Base-by-base conservation (phyloP, 139 green algal species). In the Chlamydomonas sp. region DNA sequence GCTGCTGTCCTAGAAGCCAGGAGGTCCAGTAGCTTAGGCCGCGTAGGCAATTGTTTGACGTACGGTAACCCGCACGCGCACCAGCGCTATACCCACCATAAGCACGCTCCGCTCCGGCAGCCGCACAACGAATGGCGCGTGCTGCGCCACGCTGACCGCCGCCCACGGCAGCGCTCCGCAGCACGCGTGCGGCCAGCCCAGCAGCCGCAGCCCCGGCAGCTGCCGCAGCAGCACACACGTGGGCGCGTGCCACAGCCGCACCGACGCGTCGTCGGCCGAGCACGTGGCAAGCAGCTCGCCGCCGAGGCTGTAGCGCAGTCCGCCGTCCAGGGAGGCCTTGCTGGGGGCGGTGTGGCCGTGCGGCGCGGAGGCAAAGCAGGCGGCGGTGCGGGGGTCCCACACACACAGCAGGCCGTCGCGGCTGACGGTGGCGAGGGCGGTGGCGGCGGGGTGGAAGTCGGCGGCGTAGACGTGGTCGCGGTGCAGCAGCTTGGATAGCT, bases 381-480 rank as follows among this genome's bases (percentile, higher is more conserved):
- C 6, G 72, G 72, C 72, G 31, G n/a, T 60, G 5, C 62, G 72
- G 0, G 49, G 31, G 31, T 87, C 73, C 83, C 83, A 87, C 4
- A 63, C 67, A 12, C 20, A 3, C n/a, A 87, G 73, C 5, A 10
- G 20, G 59, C 83, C 83, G 83, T 87, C 83, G 63, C 83, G 83
- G 31, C 59, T 74, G 31, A 87, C 59, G 61, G 73, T 64, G 15
- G 83, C 83, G 20, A 87, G 18, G 10, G 71, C 9, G 16, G 59
- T 15, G 3, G 3, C 59, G 61, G 80, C 60, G 71, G 83, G 83
- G 12, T 62, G 12, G n/a, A 87, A 81, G 83, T 81, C 83, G 16
- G 81, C 16, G 72, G 58, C 73, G 83, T 87, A 87, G 61, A 87
- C 83, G 73, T 81, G 73, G 72, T 87, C 83, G 5, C 4, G 15